Base-by-base conservation (phyloP, 495 filamentous ascomycete species). In the Penicillium psychrofluorescens region DNA sequence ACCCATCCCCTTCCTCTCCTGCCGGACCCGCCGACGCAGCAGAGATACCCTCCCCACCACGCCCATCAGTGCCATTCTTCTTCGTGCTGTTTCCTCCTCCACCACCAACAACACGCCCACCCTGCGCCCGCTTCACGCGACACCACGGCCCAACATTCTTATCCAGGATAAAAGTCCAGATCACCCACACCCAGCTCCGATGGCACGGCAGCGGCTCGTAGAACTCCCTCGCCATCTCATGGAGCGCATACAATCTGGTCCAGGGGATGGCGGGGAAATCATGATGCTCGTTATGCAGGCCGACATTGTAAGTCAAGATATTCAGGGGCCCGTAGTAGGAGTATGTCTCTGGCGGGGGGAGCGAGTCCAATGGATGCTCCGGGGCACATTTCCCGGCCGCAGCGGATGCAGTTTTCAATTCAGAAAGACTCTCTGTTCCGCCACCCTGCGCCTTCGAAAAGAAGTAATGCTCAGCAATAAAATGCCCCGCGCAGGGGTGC, bases 381-480 rank as follows among this genome's bases (percentile, higher is more conserved):
- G 59, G 1, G 62, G 49, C 11, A 44, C 40, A 22, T 62, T 36
- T 35, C 55, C 4, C 22, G 22, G 22, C 22, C 3, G 2, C 22
- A 22, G 22, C 22, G 6, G 22, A 54, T 33, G 9, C 50, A 49
- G 35, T 41, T 54, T 67, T 69, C 34, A 59, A 53, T 14, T 71
- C 56, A 5, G 55, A 53, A 12, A 72, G 55, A 0, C 84, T 81
- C 51, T 85, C 68, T 11, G 75, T 76, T 14, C 79, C 79, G 16
- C 72, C 68, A 1, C 72, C 59, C 9, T 76, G 66, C 11, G 80
- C 72, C 28, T 83, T 78, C 36, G 85, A 83, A 66, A 97, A 96
- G 49, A 99, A 88, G 74, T 99, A 99, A 76, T 99, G 94, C 67
- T 99, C 94, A 45, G 92, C 90, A 65, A 98, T 97, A 74, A 99